Evolutionary conservation across 768 basidiomycete genomes (phyloP).

Genomic region (Ramaria sp.): DNA sequence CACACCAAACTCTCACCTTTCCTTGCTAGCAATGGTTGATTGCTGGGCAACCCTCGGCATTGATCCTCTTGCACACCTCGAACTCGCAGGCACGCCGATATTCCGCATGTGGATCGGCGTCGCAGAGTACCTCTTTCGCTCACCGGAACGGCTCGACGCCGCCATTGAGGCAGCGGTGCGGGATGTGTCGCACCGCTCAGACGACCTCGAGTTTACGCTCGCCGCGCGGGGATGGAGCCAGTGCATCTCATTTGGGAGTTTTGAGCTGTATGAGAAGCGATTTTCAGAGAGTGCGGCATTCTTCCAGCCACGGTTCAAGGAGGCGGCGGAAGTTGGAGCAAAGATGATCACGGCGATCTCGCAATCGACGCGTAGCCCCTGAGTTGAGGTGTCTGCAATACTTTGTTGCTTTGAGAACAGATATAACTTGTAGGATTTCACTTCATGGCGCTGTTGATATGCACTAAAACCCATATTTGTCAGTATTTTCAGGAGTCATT

Average conservation of each 20-base stretch:
- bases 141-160: constrained; percentile 42
- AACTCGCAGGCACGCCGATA: constrained; percentile 89
- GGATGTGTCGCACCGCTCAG: constrained; percentile 70
- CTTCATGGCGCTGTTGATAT: no score
- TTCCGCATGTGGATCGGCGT: constrained; percentile 97
- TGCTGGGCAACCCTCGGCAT: constrained; percentile 87
- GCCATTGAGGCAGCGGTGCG: constrained; percentile 67
- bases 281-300: constrained; percentile 75
- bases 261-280: constrained; percentile 73
- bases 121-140: constrained; percentile 88
- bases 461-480: no score
- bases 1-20: constrained; percentile 74
- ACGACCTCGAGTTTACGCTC: constrained; percentile 91
- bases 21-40: constrained; percentile 96
- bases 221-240: constrained; percentile 95
- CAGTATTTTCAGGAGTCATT: no score
- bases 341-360: constrained; percentile 85
- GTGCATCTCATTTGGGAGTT: constrained; percentile 85
- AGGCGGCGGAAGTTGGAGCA: constrained; percentile 68
- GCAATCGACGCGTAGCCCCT: not conserved
- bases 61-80: constrained; percentile 82
- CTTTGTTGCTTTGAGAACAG: no score
- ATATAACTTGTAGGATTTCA: not conserved
- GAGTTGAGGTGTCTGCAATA: not conserved
- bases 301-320: constrained; percentile 81